A percentile compares a stretch with the other conserved stretches of the same genome.
Evolutionary conservation across 192 early-diverging fungal genomes (phyloP).

Genomic region (Anaeromyces robustus): DNA sequence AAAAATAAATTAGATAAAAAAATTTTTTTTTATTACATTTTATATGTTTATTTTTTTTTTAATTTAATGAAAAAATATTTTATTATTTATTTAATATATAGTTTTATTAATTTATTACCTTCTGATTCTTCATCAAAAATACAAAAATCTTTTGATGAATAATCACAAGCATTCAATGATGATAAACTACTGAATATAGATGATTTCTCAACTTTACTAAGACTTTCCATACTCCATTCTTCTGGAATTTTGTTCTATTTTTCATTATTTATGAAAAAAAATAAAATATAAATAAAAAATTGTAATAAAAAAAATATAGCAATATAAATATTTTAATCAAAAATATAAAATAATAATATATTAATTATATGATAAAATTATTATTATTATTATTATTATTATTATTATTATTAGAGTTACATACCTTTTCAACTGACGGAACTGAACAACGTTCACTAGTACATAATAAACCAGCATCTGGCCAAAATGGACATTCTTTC

Average conservation of each 20-base stretch:
- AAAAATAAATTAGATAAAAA: too few species aligned
- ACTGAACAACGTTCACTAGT: slow-evolving; percentile 74
- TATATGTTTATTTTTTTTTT: too few species aligned
- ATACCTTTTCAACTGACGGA: slow-evolving; percentile 51
- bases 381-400: slow-evolving; percentile 1
- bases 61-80: too few species aligned
- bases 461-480: slow-evolving; percentile 56
- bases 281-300: too few species aligned
- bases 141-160: background rate
- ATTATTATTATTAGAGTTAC: slow-evolving; percentile 1
- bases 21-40: too few species aligned
- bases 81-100: too few species aligned
- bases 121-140: background rate
- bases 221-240: slow-evolving; percentile 30
- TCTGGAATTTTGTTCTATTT: slow-evolving; percentile 24
- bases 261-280: too few species aligned
- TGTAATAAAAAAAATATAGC: too few species aligned
- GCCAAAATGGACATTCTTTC: slow-evolving; percentile 82
- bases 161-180: background rate
- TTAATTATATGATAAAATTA: background rate
- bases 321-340: too few species aligned
- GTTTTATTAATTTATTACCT: background rate
- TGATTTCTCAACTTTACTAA: slow-evolving; percentile 58
- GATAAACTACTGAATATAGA: slow-evolving; percentile 15
- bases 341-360: too few species aligned